phyloP scores from a whole-genome alignment of 2,329 filamentous ascomycete species.

The Colletotrichum sp. region DNA sequence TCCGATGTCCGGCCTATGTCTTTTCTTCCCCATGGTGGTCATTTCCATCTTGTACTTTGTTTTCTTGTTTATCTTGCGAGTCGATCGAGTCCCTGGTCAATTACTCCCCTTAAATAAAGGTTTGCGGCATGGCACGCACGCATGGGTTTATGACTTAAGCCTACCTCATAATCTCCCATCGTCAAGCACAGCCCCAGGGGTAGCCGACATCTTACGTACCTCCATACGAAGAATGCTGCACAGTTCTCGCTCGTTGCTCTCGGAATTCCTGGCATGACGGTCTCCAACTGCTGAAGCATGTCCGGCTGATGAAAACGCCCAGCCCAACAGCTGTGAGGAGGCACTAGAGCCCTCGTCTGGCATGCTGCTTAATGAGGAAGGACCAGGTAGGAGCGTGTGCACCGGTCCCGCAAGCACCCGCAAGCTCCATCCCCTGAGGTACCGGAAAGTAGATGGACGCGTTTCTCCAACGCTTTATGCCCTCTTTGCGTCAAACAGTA shows the following conservation, averaged over 20 bases:
- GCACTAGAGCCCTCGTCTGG: background rate
- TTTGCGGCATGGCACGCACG: background rate
- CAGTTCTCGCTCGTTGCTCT: background rate
- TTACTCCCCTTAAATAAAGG: background rate
- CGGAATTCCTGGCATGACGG: background rate
- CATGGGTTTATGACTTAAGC: background rate
- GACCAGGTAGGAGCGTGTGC: background rate
- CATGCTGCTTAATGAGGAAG: conserved; percentile 11
- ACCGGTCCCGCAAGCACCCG: background rate
- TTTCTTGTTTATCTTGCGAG: background rate
- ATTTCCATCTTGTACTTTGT: background rate
- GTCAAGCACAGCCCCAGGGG: conserved; percentile 11
- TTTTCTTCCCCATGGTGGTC: background rate
- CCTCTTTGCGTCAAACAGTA: background rate
- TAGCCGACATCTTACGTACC: conserved; percentile 1
- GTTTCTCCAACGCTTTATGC: background rate
- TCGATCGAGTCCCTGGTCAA: background rate
- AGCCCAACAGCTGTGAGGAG: background rate
- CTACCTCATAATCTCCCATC: conserved; percentile 5
- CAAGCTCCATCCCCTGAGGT: background rate
- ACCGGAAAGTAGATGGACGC: background rate
- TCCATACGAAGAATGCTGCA: background rate
- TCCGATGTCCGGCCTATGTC: background rate
- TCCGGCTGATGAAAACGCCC: background rate
- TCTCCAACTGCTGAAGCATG: background rate